These are phyloP conservation scores for Prunus padus DNA, from an alignment of 306 rosid species.

Conservation along the genomic window DNA sequence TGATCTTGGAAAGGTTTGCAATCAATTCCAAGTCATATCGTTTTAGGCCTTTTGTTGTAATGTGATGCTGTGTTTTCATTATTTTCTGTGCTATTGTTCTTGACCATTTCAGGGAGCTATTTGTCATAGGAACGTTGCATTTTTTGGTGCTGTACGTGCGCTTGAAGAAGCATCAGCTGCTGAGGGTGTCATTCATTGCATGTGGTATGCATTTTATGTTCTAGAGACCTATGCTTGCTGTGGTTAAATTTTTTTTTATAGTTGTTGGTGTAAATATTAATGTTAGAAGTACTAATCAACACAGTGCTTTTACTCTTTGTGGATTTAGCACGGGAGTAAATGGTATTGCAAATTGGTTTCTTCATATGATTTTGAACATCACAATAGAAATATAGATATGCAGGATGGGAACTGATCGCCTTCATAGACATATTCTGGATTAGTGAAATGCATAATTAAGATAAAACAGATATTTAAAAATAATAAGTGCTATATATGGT, in stretches of 20 bases:
- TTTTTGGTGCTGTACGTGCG: neutral
- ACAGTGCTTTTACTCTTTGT: neutral
- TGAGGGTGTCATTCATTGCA: neutral
- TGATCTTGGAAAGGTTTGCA: neutral
- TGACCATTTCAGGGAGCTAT: neutral
- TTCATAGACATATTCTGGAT: neutral
- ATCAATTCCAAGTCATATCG: neutral
- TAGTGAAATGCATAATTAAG: neutral
- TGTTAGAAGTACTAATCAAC: neutral
- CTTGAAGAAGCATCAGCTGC: neutral
- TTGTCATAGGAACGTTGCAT: neutral
- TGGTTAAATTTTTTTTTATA: neutral
- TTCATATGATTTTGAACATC: neutral
- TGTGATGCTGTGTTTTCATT: neutral
- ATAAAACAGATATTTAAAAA: neutral
- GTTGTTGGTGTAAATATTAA: neutral
- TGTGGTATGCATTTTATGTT: neutral
- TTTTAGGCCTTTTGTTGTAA: neutral
- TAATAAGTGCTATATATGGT: neutral
- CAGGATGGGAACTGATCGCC: neutral
- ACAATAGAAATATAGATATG: neutral
- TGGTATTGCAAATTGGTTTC: neutral
- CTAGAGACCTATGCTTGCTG: neutral
- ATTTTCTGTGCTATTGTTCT: neutral
- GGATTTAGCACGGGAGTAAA: neutral